Conservation (phyloP, 2,329 filamentous ascomycete species). For the Fusarium buharicum region DNA sequence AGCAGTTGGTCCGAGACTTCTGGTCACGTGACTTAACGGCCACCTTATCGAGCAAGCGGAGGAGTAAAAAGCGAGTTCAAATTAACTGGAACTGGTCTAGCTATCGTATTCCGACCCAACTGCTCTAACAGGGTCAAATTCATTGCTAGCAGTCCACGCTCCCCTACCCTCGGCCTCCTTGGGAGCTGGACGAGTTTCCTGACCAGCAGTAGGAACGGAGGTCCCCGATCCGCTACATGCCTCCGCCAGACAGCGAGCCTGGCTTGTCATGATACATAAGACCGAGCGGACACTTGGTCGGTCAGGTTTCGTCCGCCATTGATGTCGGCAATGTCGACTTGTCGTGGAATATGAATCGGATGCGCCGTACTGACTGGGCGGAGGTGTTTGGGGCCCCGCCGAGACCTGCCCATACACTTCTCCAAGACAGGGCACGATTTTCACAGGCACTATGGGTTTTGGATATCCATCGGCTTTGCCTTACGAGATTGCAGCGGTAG, state of each 20-base stretch:
- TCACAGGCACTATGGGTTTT: constrained; percentile 1
- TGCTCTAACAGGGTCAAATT: not conserved
- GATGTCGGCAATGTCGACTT: not conserved
- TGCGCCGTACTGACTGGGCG: not conserved
- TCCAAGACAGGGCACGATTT: constrained; percentile 1
- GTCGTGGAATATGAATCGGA: constrained; percentile 1
- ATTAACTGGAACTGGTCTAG: not conserved
- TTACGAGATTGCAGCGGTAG: constrained; percentile 1
- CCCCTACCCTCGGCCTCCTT: not conserved
- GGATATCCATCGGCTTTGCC: not conserved
- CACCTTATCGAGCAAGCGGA: not conserved
- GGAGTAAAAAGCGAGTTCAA: not conserved
- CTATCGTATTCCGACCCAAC: not conserved
- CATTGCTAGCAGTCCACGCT: not conserved
- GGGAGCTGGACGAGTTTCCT: not conserved
- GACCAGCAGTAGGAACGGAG: not conserved
- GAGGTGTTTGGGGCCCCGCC: not conserved
- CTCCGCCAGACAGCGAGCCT: not conserved
- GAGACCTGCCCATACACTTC: not conserved
- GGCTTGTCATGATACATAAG: not conserved
- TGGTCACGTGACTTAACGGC: not conserved
- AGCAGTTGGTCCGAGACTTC: not conserved
- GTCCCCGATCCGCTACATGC: not conserved
- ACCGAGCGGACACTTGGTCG: not conserved
- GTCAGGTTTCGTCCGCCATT: not conserved